phyloP scores from a whole-genome alignment of 1,139 yeast species.

The Saccharomyces pastorianus region DNA sequence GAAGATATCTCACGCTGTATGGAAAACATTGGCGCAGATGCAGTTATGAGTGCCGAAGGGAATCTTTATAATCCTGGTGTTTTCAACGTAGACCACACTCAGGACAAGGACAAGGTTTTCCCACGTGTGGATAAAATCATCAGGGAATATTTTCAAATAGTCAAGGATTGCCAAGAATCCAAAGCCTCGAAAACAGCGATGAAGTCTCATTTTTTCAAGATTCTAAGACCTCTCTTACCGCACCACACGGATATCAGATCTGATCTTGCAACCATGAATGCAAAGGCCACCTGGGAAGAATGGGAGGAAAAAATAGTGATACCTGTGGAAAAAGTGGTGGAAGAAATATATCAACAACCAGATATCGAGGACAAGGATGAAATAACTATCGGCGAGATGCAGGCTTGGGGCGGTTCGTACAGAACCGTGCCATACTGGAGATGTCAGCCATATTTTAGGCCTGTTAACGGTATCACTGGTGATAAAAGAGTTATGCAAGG shows the following conservation, averaged over 20 bases:
- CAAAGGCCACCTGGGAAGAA: conserved; percentile 39
- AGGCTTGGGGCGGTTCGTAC: conserved; percentile 76
- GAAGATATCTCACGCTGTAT: conserved; percentile 68
- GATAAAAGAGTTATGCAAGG: conserved; percentile 36
- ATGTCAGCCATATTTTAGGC: conserved; percentile 89
- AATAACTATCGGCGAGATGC: conserved; percentile 45
- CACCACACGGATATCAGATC: conserved; percentile 72
- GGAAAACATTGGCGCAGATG: conserved; percentile 62
- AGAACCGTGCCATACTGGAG: conserved; percentile 92
- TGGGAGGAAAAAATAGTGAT: conserved; percentile 61
- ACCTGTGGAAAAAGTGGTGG: conserved; percentile 60
- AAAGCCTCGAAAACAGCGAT: conserved; percentile 73
- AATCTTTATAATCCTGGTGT: conserved; percentile 90
- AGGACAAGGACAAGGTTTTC: conserved; percentile 54
- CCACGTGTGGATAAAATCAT: conserved; percentile 80
- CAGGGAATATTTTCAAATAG: conserved; percentile 84
- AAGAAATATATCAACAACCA: conserved; percentile 39
- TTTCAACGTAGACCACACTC: conserved; percentile 36
- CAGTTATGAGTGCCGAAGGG: conserved; percentile 97
- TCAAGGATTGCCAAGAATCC: conserved; percentile 49
- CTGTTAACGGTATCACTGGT: conserved; percentile 61
- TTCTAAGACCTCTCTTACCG: conserved; percentile 69
- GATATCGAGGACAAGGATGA: conserved; percentile 44
- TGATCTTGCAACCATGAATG: conserved; percentile 48
- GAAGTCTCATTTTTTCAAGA: conserved; percentile 89